A percentile compares a stretch with the other conserved stretches of the same genome.
phyloP scores from a whole-genome alignment of 1,284 basidiomycete species.

The Fomitopsis schrenkii region DNA sequence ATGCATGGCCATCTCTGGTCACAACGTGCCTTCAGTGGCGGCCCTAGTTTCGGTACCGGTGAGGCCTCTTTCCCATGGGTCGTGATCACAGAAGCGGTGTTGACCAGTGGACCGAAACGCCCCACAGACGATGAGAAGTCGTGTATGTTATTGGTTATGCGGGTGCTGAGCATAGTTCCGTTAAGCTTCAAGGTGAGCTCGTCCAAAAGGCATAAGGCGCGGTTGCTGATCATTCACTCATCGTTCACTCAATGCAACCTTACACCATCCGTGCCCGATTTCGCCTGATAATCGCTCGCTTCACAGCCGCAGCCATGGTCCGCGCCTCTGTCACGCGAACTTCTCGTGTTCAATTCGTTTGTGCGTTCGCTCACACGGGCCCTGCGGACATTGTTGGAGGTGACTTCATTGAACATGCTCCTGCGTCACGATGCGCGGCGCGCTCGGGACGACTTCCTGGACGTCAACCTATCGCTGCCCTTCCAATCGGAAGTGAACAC shows the following conservation, averaged over 20 bases:
- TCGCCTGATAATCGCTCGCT: constrained; percentile 12
- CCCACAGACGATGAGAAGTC: constrained; percentile 81
- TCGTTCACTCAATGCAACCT: not conserved
- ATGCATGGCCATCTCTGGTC: constrained; percentile 94
- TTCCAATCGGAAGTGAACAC: constrained; percentile 98
- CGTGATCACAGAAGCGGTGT: constrained; percentile 15
- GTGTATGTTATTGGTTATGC: constrained; percentile 93
- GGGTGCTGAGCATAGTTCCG: constrained; percentile 90
- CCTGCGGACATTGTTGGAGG: constrained; percentile 87
- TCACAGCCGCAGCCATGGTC: constrained; percentile 80
- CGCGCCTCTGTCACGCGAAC: constrained; percentile 91
- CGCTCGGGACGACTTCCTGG: constrained; percentile 86
- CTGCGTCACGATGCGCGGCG: constrained; percentile 84
- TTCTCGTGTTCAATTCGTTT: constrained; percentile 98
- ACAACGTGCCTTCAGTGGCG: constrained; percentile 85
- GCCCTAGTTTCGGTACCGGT: constrained; percentile 92
- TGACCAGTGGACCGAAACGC: constrained; percentile 5
- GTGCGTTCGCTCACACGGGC: constrained; percentile 87
- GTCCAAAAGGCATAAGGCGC: not conserved
- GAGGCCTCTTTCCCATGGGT: constrained; percentile 28
- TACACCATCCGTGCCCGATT: constrained; percentile 8
- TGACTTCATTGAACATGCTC: constrained; percentile 89
- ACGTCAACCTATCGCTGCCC: constrained; percentile 86
- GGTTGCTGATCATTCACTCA: not conserved
- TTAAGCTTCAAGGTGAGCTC: constrained; percentile 82